Percentiles rank a stretch among this genome's conserved stretches.
phyloP scores from a whole-genome alignment of 805 yeast species.

The Myxozyma melibiosi region DNA sequence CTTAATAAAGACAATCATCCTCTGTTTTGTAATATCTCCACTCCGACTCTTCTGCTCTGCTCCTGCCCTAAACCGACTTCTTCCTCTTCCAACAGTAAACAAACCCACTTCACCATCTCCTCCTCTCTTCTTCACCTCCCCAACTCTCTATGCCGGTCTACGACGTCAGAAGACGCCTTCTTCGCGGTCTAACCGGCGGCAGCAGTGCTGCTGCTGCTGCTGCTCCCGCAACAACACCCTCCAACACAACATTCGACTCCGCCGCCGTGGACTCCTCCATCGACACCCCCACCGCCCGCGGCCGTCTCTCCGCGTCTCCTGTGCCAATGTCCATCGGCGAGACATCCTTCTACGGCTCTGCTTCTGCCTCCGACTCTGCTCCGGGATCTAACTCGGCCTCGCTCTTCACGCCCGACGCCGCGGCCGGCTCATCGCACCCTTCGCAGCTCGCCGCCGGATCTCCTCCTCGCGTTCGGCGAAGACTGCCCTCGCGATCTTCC shows the following conservation, averaged over 20 bases:
- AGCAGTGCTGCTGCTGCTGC: not conserved
- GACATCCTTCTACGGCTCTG: constrained; percentile 12
- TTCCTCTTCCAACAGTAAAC: too few species aligned
- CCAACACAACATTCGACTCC: not conserved
- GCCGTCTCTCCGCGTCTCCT: constrained; percentile 3
- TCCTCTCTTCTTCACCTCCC: too few species aligned
- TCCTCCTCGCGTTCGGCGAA: constrained; percentile 2
- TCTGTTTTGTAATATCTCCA: too few species aligned
- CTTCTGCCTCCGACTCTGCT: not conserved
- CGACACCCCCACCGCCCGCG: constrained; percentile 20
- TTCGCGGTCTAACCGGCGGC: constrained; percentile 18
- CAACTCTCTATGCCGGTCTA: constrained; percentile 14
- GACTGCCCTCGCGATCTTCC: not conserved
- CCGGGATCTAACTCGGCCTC: not conserved
- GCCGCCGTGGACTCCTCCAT: not conserved
- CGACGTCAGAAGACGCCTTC: constrained; percentile 23
- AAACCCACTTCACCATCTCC: too few species aligned
- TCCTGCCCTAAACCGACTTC: too few species aligned
- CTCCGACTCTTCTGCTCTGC: too few species aligned
- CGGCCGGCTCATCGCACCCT: too few species aligned
- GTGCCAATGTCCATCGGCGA: not conserved
- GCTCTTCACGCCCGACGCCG: constrained; percentile 1
- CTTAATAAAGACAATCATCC: too few species aligned
- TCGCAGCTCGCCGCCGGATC: constrained; percentile 1
- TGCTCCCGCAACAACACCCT: constrained; percentile 5